Percentiles rank a stretch among this genome's conserved stretches.
Conservation (phyloP, 139 green algal species). For the Protoeuglena noctilucae region DNA sequence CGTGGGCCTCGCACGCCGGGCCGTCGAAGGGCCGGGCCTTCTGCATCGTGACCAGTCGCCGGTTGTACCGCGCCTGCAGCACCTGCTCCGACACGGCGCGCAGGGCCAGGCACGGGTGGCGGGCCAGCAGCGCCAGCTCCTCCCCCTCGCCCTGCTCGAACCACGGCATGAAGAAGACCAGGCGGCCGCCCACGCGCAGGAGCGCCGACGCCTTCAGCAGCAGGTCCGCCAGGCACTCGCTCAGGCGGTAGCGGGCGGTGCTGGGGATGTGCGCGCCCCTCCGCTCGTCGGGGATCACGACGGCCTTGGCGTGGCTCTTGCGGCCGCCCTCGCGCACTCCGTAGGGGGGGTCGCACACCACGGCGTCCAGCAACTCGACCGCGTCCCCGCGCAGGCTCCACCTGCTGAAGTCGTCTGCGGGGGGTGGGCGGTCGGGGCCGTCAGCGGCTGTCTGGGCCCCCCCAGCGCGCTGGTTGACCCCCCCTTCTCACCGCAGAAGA, state of each 20-base stretch:
- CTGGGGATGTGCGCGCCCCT: slow-evolving; percentile 41
- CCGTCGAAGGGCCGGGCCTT: slow-evolving; percentile 29
- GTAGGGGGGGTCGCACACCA: slow-evolving; percentile 88
- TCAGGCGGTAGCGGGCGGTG: slow-evolving; percentile 63
- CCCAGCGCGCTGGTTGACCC: too few relatives aligned
- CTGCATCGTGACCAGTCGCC: slow-evolving; percentile 72
- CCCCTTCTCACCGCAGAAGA: too few relatives aligned
- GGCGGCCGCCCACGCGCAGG: slow-evolving; percentile 40
- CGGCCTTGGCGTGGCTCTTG: slow-evolving; percentile 33
- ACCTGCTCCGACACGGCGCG: slow-evolving; percentile 57
- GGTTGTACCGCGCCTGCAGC: slow-evolving; percentile 56
- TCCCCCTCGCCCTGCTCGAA: slow-evolving; percentile 23
- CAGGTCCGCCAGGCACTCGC: slow-evolving; percentile 81
- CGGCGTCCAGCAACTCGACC: slow-evolving; percentile 67
- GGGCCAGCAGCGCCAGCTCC: slow-evolving; percentile 20
- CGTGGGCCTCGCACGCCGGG: slow-evolving; percentile 1
- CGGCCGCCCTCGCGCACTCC: slow-evolving; percentile 78
- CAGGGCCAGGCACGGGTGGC: slow-evolving; percentile 41
- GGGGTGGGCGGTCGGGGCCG: too few relatives aligned
- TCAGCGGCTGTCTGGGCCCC: too few relatives aligned
- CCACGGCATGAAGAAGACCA: slow-evolving; percentile 58
- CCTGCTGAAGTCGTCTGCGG: too few relatives aligned
- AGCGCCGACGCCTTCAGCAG: slow-evolving; percentile 55
- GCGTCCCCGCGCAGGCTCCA: too few relatives aligned
- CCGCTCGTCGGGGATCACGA: slow-evolving; percentile 5